phyloP scores from a whole-genome alignment of 2,329 filamentous ascomycete species.

The Biscogniauxia sp. region DNA sequence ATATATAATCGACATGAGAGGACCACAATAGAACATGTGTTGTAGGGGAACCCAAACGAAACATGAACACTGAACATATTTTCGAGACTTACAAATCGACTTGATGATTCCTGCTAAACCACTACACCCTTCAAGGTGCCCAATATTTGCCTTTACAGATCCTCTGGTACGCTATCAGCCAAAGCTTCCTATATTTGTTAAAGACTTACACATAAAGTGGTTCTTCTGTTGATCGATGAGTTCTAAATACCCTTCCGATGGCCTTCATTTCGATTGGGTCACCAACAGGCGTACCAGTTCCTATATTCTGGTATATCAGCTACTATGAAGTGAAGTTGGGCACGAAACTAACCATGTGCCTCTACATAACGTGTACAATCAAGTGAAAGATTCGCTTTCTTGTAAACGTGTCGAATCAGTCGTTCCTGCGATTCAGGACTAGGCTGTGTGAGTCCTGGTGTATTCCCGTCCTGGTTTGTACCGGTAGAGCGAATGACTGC shows the following conservation, averaged over 20 bases:
- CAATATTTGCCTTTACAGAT: constrained; percentile 27
- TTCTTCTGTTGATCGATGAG: constrained; percentile 14
- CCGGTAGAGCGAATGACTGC: constrained; percentile 35
- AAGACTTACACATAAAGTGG: constrained; percentile 29
- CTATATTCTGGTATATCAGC: constrained; percentile 17
- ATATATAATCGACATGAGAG: neutral
- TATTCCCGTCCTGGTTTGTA: constrained; percentile 31
- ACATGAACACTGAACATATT: neutral
- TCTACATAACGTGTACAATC: constrained; percentile 31
- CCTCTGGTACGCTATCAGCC: constrained; percentile 13
- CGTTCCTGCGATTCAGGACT: constrained; percentile 31
- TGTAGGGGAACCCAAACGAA: neutral
- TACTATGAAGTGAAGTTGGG: neutral
- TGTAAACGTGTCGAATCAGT: constrained; percentile 34
- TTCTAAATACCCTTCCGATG: constrained; percentile 31
- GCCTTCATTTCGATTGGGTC: constrained; percentile 42
- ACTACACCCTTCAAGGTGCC: constrained; percentile 27
- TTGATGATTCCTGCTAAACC: constrained; percentile 33
- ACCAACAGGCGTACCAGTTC: constrained; percentile 42
- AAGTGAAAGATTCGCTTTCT: constrained; percentile 21
- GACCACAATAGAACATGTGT: neutral
- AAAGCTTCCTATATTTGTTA: neutral
- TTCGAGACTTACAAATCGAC: constrained; percentile 18
- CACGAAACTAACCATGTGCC: constrained; percentile 25
- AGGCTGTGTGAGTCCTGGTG: constrained; percentile 29